phyloP scores from a whole-genome alignment of 192 early-diverging fungal species.

The Globomyces pollinis-pini region DNA sequence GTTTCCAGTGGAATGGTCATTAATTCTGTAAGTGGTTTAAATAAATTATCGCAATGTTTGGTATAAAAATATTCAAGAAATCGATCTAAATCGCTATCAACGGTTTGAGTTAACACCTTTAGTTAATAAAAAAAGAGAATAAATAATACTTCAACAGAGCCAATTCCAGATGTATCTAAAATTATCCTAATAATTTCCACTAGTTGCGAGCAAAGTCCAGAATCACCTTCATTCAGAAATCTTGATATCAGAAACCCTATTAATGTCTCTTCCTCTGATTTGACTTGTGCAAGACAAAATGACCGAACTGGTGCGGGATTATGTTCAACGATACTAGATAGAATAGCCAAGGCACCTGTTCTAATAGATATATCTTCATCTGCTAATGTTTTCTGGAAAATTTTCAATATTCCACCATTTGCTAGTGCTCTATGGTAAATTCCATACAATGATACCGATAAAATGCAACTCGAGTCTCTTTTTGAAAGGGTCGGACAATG shows the following conservation, averaged over 20 bases:
- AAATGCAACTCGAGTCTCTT: slow-evolving; percentile 49
- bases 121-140: slow-evolving; percentile 12
- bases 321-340: slow-evolving; percentile 67
- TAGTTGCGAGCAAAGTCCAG: slow-evolving; percentile 61
- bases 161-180: slow-evolving; percentile 55
- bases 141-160: slow-evolving; percentile 19
- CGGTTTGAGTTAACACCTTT: no score
- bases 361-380: slow-evolving; percentile 49
- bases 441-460: slow-evolving; percentile 52
- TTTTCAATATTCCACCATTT: slow-evolving; percentile 69
- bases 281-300: slow-evolving; percentile 56
- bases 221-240: slow-evolving; percentile 52
- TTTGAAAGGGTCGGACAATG: slow-evolving; percentile 65
- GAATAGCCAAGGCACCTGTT: slow-evolving; percentile 59
- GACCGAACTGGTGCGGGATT: slow-evolving; percentile 69
- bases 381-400: slow-evolving; percentile 64
- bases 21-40: slow-evolving; percentile 56
- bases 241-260: slow-evolving; percentile 60
- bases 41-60: slow-evolving; percentile 45
- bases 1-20: neutral
- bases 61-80: slow-evolving; percentile 79
- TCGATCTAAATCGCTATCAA: slow-evolving; percentile 58
- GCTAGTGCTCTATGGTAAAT: slow-evolving; percentile 52
- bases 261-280: slow-evolving; percentile 46
- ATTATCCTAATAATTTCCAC: slow-evolving; percentile 68